phyloP scores from a whole-genome alignment of 2,329 filamentous ascomycete genomes.

The Ceratocystis cubensis region DNA sequence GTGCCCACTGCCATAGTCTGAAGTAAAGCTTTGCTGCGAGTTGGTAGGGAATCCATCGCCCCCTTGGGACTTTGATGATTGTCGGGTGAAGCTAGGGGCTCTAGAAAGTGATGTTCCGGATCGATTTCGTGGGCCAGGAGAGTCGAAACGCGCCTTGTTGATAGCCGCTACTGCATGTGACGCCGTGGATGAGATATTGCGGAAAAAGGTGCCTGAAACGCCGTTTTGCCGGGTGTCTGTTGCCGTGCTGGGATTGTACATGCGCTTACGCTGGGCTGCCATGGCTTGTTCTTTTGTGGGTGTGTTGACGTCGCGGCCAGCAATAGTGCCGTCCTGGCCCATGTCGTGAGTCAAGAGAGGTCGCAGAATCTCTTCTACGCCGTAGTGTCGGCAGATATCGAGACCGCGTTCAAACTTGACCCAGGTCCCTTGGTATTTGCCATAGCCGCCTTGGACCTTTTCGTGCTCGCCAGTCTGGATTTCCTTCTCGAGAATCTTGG shows the following conservation, averaged over 20 bases:
- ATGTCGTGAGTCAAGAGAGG: slow-evolving; percentile 72
- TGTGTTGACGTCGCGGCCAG: slow-evolving; percentile 69
- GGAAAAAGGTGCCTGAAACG: slow-evolving; percentile 81
- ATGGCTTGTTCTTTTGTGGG: slow-evolving; percentile 98
- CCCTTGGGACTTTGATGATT: slow-evolving; percentile 55
- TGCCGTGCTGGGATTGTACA: slow-evolving; percentile 58
- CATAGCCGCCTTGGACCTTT: slow-evolving; percentile 96
- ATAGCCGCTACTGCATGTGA: slow-evolving; percentile 90
- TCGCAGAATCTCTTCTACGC: slow-evolving; percentile 62
- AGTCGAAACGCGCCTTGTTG: slow-evolving; percentile 90
- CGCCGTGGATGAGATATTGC: slow-evolving; percentile 87
- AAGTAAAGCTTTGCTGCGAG: slow-evolving; percentile 73
- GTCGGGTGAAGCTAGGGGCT: slow-evolving; percentile 57
- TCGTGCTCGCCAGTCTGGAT: slow-evolving; percentile 93
- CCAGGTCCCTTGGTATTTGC: slow-evolving; percentile 98
- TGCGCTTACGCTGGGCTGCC: slow-evolving; percentile 83
- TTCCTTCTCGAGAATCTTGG: slow-evolving; percentile 95
- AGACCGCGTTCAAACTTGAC: slow-evolving; percentile 86
- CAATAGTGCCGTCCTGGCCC: slow-evolving; percentile 58
- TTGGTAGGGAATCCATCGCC: slow-evolving; percentile 54
- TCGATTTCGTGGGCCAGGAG: slow-evolving; percentile 57
- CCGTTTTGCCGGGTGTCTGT: slow-evolving; percentile 56
- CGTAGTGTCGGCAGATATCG: slow-evolving; percentile 74
- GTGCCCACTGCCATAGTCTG: slow-evolving; percentile 50
- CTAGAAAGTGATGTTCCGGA: slow-evolving; percentile 8